Conservation (phyloP, 2,329 filamentous ascomycete genomes). For the Diaporthe batatas region DNA sequence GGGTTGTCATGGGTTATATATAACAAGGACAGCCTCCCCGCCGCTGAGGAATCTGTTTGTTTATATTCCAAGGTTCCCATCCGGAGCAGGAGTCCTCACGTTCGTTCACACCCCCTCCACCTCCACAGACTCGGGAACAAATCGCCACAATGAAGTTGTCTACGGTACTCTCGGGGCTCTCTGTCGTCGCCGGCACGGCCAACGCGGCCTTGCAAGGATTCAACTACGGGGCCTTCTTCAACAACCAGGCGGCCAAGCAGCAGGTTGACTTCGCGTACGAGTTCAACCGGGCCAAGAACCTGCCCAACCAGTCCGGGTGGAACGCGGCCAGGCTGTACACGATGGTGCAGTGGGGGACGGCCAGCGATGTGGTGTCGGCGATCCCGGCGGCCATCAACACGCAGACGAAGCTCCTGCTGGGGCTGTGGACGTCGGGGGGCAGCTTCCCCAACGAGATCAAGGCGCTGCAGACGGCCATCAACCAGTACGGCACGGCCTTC, state of each 20-base stretch:
- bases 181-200: conserved; percentile 26
- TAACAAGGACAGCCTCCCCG: neutral
- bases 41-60: neutral
- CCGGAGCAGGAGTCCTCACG: conserved; percentile 3
- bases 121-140: neutral
- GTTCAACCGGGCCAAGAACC: conserved; percentile 74
- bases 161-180: conserved; percentile 14
- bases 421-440: conserved; percentile 79
- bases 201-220: conserved; percentile 69
- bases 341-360: conserved; percentile 77
- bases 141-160: conserved; percentile 22
- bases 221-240: conserved; percentile 78
- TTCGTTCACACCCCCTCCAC: neutral
- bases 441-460: conserved; percentile 79
- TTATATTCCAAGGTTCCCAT: neutral
- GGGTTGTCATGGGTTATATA: conserved; percentile 8
- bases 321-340: conserved; percentile 79
- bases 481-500: conserved; percentile 76
- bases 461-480: conserved; percentile 78
- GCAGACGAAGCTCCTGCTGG: conserved; percentile 82
- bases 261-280: conserved; percentile 77
- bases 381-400: conserved; percentile 88
- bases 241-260: conserved; percentile 69
- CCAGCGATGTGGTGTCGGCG: conserved; percentile 65
- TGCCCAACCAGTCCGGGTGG: conserved; percentile 75